Conservation (phyloP, 2,329 filamentous ascomycete species). For the Teratosphaeria gauchensis region DNA sequence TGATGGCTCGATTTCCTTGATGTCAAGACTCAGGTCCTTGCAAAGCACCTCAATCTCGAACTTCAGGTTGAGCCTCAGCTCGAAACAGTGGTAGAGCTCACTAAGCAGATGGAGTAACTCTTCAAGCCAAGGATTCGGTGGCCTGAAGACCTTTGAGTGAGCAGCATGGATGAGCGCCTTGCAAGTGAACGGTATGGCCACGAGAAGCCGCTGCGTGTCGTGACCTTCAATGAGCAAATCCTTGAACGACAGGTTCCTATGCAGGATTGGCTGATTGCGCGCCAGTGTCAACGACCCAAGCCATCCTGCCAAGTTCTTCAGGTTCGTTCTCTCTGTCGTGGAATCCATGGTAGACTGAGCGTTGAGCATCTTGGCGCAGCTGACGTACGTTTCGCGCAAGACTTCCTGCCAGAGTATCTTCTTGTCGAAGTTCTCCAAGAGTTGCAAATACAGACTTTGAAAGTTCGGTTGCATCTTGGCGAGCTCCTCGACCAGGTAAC, state of each 20-base stretch:
- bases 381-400: constrained; percentile 84
- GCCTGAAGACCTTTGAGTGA: constrained; percentile 78
- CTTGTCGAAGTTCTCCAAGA: constrained; percentile 74
- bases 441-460: constrained; percentile 82
- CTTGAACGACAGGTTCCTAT: constrained; percentile 95
- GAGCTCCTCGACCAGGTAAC: constrained; percentile 87
- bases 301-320: constrained; percentile 93
- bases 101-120: constrained; percentile 86
- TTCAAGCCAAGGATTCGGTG: constrained; percentile 96
- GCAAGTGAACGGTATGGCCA: constrained; percentile 96
- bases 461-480: constrained; percentile 97
- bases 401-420: constrained; percentile 75
- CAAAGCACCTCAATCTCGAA: constrained; percentile 98
- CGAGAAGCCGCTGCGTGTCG: constrained; percentile 79
- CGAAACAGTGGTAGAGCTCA: constrained; percentile 86
- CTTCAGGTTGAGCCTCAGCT: constrained; percentile 91
- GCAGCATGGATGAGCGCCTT: constrained; percentile 83
- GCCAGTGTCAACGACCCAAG: constrained; percentile 87
- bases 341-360: constrained; percentile 79
- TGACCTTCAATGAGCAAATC: constrained; percentile 88
- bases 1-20: constrained; percentile 82
- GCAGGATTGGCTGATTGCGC: constrained; percentile 87
- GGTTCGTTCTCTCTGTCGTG: constrained; percentile 70
- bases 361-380: constrained; percentile 78
- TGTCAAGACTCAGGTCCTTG: constrained; percentile 82